Evolutionary conservation across 73 alveolate species (phyloP).

Genomic region (Tetrahymena borealis): DNA sequence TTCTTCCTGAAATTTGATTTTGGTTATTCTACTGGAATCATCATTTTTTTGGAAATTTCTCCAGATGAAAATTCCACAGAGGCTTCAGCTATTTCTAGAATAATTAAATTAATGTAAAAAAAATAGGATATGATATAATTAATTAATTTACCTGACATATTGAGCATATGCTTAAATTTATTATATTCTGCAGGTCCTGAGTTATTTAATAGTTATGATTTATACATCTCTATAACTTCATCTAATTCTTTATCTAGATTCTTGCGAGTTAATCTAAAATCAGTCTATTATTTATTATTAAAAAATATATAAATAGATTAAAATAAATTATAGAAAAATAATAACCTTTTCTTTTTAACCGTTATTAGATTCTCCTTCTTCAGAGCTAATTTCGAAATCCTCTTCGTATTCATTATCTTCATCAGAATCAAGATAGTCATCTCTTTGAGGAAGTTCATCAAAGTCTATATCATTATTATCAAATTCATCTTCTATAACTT

Average conservation of each 20-base stretch:
- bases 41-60: neutral
- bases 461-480: neutral
- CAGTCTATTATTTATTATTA: neutral
- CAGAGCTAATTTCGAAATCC: neutral
- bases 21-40: neutral
- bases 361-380: neutral
- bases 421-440: neutral
- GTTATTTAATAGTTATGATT: neutral
- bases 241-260: neutral
- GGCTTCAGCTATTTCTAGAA: neutral
- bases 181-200: neutral
- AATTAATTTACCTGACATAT: neutral
- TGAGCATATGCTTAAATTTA: neutral
- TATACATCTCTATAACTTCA: neutral
- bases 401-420: neutral
- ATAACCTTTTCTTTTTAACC: neutral
- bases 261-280: neutral
- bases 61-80: neutral
- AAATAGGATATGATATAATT: neutral
- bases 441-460: neutral
- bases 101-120: neutral
- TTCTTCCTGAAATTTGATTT: neutral
- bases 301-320: neutral
- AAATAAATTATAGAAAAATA: neutral
- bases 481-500: neutral